Conservation (phyloP, 73 alveolate genomes). For the Symbiodinium natans region DNA sequence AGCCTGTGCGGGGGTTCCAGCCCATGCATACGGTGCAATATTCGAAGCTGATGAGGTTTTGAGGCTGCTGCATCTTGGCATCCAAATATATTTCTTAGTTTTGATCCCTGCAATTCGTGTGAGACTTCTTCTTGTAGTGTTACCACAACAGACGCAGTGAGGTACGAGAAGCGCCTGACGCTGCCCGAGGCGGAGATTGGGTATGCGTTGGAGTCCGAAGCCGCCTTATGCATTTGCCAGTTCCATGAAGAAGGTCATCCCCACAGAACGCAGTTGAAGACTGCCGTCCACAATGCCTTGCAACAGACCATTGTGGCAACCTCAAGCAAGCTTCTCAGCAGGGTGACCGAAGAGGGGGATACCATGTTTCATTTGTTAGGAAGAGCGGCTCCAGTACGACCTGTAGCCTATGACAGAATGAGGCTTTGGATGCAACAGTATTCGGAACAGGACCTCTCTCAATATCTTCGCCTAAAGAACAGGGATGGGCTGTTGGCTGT, state of each 20-base stretch:
- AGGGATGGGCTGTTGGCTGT: conserved; percentile 10
- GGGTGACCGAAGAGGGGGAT: neutral
- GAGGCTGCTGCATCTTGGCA: conserved; percentile 5
- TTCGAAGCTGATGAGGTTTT: conserved; percentile 11
- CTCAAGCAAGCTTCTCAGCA: neutral
- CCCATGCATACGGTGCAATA: neutral
- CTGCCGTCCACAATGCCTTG: neutral
- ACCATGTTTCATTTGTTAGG: conserved; percentile 20
- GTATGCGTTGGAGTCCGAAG: neutral
- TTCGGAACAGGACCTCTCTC: neutral
- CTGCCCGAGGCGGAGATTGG: conserved; percentile 16
- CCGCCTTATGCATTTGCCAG: conserved; percentile 16
- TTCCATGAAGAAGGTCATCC: neutral
- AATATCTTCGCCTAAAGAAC: neutral
- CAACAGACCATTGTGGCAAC: neutral
- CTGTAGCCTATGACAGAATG: neutral
- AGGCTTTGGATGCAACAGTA: neutral
- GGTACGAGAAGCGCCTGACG: neutral
- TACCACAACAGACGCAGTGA: neutral
- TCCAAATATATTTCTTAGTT: no score
- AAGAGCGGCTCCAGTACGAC: neutral
- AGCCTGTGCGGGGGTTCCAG: neutral
- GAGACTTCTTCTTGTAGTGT: neutral
- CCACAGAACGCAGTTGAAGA: neutral
- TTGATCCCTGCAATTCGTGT: no score